Evolutionary conservation across 768 basidiomycete genomes (phyloP), one percentile per base, ranked within the genome.

Genomic region (Boletus rex-veris): DNA sequence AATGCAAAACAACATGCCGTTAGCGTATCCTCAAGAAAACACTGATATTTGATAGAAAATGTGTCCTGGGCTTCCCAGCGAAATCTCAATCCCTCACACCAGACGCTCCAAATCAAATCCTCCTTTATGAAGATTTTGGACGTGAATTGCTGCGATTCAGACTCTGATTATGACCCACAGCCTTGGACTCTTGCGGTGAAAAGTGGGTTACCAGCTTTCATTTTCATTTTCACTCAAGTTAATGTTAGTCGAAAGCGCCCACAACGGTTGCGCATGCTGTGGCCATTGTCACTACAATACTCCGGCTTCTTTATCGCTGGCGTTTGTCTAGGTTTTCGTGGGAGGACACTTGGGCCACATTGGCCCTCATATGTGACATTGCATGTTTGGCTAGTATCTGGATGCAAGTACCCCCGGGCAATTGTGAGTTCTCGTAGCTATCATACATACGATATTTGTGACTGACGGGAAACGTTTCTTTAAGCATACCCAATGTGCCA

Each of bases 291-390:
- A 14, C 43, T 11, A 68, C 66, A 7, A 26, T 36, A 4, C 52
- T 61, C 28, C 58, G 66, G 40, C 52, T 68, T 7, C 24, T 52
- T 12, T 59, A 68, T 40, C 68, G 66, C 39, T 63, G 54, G 48
- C 39, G 33, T 40, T 48, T 60, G 26, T 50, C 52, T 16, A 58
- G 30, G 24, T 59, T 65, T 51, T 58, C 61, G 54, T 70, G 66
- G 66, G 66, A 68, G 24, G 66, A 68, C 36, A 39, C 54, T 28
- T 70, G 66, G 66, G 66, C 66, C 6, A 45, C 50, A 2, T 8
- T 59, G 33, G 66, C 66, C 7, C 66, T 68, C 33, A 15, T 63
- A 43, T 61, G 43, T 35, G 66, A 62, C 38, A 42, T 65, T 3
- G 42, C 5, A 7, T 68, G 63, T 52, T 50, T 68, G 6, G 44